Conservation (phyloP, 768 basidiomycete species). For the Lactarius psammicola region DNA sequence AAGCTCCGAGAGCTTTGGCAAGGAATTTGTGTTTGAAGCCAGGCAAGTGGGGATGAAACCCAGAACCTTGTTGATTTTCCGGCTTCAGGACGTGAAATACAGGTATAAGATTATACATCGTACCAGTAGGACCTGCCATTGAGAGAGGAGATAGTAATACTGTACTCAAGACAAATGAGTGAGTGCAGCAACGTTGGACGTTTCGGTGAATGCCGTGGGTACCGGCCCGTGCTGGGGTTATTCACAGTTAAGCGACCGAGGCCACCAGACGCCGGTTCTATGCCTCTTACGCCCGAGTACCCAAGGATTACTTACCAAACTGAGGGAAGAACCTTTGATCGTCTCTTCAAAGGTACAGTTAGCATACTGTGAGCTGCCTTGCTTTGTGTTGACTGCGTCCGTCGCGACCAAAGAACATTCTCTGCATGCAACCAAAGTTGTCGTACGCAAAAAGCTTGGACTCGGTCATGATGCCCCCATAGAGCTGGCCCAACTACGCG, state of each 20-base stretch:
- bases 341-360: slow-evolving; percentile 48
- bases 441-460: slow-evolving; percentile 61
- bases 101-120: neutral
- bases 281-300: neutral
- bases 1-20: slow-evolving; percentile 82
- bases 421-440: slow-evolving; percentile 53
- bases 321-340: slow-evolving; percentile 45
- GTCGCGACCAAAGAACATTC: slow-evolving; percentile 49
- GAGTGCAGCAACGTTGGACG: neutral
- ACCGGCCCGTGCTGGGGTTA: neutral
- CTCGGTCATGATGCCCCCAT: slow-evolving; percentile 41
- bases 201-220: slow-evolving; percentile 18
- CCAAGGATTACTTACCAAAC: slow-evolving; percentile 25
- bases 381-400: slow-evolving; percentile 18
- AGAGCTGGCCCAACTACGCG: slow-evolving; percentile 52
- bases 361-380: slow-evolving; percentile 8
- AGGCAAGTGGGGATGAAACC: slow-evolving; percentile 88
- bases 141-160: neutral
- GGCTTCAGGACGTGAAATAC: neutral
- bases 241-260: neutral
- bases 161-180: no score
- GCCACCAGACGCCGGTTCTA: neutral
- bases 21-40: slow-evolving; percentile 73
- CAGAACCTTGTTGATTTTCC: slow-evolving; percentile 48
- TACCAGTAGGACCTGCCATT: slow-evolving; percentile 28